Evolutionary conservation across 1,284 basidiomycete genomes (phyloP), one percentile per base, ranked within the genome.

Genomic region (Sanghuangporus weigelae): DNA sequence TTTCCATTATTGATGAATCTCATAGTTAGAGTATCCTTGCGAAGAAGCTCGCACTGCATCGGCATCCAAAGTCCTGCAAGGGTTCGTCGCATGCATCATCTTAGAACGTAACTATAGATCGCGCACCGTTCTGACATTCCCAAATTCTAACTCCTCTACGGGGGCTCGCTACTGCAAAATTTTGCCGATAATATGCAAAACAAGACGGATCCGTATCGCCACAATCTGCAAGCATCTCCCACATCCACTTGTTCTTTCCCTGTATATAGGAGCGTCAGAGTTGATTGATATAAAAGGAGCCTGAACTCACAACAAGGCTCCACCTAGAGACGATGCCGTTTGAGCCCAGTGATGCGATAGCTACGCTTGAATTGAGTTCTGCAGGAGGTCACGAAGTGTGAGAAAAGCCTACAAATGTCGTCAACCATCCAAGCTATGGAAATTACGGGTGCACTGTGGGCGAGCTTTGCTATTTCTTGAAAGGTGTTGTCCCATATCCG

Each of bases 121-220:
- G 7, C 44, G 16, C 38, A 86, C 86, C 85, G 74, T 82, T 81
- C 53, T 75, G 76, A 77, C 79, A 81, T 64, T 81, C 70, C 87
- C 87, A 89, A n/a, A 88, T 76, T 67, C 83, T 85, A 38, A 89
- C 84, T 3, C 85, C 84, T 50, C 72, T 69, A 23, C 75, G 73
- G 35, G 84, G 83, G 66, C 83, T 84, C 31, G 84, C 82, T 14
- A 87, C 80, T 1, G 87, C 87, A 67, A 89, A 81, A 26, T 79
- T 75, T 71, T 85, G 84, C 12, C 78, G 77, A 63, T 69, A 70
- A 68, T 84, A 84, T 2, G 84, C 84, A 67, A 89, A 74, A 69
- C 82, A 84, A 26, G 79, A 73, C 49, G 79, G 76, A 38, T 79
- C 79, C 19, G 75, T 75, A 1, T 75, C 75, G 16, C 63, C 64